Evolutionary conservation across 2,329 filamentous ascomycete genomes (phyloP).

Genomic region (Ceratocystis variospora): DNA sequence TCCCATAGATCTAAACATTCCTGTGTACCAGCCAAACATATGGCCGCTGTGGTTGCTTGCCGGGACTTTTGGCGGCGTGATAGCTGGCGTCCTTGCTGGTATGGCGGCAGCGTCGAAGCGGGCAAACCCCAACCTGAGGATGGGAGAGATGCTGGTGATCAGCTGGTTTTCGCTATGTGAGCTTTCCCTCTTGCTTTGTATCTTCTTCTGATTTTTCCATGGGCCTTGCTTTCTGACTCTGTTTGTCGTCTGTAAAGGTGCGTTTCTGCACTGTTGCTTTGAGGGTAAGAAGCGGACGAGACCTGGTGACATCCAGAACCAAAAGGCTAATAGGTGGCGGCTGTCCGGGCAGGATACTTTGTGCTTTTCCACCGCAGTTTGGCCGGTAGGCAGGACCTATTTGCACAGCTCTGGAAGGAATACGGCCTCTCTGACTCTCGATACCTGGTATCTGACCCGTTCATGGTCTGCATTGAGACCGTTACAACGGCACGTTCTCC

Average conservation of each 20-base stretch:
- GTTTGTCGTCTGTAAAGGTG: conserved; percentile 31
- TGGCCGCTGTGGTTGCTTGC: conserved; percentile 27
- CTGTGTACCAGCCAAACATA: conserved; percentile 53
- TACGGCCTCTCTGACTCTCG: conserved; percentile 77
- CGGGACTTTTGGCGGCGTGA: conserved; percentile 3
- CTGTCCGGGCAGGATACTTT: conserved; percentile 49
- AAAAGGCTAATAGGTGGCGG: background rate
- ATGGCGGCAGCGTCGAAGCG: background rate
- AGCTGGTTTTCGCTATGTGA: conserved; percentile 17
- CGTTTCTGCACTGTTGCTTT: conserved; percentile 64
- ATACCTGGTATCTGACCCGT: conserved; percentile 67
- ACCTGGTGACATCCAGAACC: no score
- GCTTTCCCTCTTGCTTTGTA: background rate
- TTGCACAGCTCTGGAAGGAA: conserved; percentile 86
- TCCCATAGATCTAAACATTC: conserved; percentile 48
- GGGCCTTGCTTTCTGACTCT: background rate
- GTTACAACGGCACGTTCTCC: conserved; percentile 54
- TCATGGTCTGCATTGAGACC: conserved; percentile 77
- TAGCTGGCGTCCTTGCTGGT: conserved; percentile 2
- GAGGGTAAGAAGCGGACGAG: conserved; percentile 41
- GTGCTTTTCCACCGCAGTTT: conserved; percentile 53
- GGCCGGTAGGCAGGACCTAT: conserved; percentile 53
- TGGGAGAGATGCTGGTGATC: conserved; percentile 4
- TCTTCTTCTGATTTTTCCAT: background rate
- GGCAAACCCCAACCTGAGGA: background rate